phyloP scores from a whole-genome alignment of 306 rosid species.

The Medicago lupulina region DNA sequence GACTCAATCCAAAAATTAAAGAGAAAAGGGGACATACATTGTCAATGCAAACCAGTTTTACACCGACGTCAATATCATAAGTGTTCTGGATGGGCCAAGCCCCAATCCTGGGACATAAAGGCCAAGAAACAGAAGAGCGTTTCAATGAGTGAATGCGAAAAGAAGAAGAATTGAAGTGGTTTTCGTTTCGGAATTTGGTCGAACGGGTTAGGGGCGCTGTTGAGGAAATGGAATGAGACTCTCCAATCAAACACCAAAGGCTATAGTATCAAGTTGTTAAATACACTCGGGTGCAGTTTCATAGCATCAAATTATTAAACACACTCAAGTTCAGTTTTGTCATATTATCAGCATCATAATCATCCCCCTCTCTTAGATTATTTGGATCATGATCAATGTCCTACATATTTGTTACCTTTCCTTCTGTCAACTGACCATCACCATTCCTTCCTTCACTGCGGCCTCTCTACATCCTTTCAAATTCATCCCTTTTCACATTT shows the following conservation, averaged over 20 bases:
- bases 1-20: too few relatives aligned
- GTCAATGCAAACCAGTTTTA: too few relatives aligned
- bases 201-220: slow-evolving; percentile 37
- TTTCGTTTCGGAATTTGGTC: slow-evolving; percentile 37
- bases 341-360: neutral
- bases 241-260: neutral
- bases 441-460: neutral
- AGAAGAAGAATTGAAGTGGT: slow-evolving; percentile 16
- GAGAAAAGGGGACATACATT: too few relatives aligned
- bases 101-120: too few relatives aligned
- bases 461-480: too few relatives aligned
- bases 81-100: too few relatives aligned
- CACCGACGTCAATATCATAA: too few relatives aligned
- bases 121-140: slow-evolving; percentile 41
- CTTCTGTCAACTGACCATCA: neutral
- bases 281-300: neutral
- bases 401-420: neutral
- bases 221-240: slow-evolving; percentile 15
- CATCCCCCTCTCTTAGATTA: neutral
- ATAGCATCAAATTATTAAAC: neutral
- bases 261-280: neutral
- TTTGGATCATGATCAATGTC: neutral
- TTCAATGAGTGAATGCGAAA: slow-evolving; percentile 48
- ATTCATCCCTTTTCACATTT: too few relatives aligned
- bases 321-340: too few relatives aligned